Conservation (phyloP, 2,329 filamentous ascomycete species). For the Amauroascus niger region DNA sequence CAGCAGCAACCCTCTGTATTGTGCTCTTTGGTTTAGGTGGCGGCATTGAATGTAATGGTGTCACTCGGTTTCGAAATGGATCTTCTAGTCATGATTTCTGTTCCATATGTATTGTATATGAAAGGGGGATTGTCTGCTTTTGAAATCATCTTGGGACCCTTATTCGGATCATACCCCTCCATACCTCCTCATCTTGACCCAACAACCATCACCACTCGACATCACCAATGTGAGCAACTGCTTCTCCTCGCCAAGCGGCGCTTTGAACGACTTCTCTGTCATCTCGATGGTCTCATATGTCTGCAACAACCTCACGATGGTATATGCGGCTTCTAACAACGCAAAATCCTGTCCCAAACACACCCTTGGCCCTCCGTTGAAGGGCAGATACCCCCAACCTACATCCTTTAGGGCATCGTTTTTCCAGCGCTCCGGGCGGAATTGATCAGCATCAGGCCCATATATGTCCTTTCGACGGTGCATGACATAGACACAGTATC, state of each 20-base stretch:
- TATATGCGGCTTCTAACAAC: slow-evolving; percentile 24
- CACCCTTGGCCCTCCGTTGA: slow-evolving; percentile 43
- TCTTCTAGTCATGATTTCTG: too few species aligned
- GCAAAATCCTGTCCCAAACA: slow-evolving; percentile 53
- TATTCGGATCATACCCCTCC: too few species aligned
- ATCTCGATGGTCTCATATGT: slow-evolving; percentile 12
- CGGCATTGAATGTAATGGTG: too few species aligned
- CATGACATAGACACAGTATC: slow-evolving; percentile 62
- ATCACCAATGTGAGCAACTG: slow-evolving; percentile 21
- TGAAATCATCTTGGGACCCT: too few species aligned
- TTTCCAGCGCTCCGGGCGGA: slow-evolving; percentile 54
- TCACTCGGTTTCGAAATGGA: too few species aligned
- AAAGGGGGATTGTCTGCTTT: too few species aligned
- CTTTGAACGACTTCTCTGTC: slow-evolving; percentile 13
- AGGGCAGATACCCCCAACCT: slow-evolving; percentile 44
- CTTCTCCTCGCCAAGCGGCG: slow-evolving; percentile 19
- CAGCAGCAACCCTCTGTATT: too few species aligned
- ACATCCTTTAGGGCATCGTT: slow-evolving; percentile 36
- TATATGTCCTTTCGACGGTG: slow-evolving; percentile 46
- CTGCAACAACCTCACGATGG: slow-evolving; percentile 17
- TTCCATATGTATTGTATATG: too few species aligned
- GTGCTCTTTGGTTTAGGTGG: too few species aligned
- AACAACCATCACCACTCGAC: slow-evolving; percentile 21
- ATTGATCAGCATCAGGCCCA: slow-evolving; percentile 31
- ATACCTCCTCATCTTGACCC: slow-evolving; percentile 11